Conservation (phyloP, 1,139 yeast genomes). For the Suhomyces anneliseae region DNA sequence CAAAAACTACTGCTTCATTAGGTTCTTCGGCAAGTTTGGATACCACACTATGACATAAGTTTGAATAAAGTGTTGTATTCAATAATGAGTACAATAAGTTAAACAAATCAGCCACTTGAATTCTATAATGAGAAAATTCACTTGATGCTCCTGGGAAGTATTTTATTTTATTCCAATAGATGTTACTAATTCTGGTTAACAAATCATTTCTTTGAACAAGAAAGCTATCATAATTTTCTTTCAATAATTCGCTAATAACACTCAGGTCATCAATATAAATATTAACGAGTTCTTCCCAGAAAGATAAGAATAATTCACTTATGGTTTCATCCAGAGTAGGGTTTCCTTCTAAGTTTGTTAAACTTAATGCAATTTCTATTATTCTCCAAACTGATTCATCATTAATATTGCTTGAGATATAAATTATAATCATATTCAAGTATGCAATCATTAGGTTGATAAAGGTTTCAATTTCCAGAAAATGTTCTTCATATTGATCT, state of each 20-base stretch:
- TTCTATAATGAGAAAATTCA: slow-evolving; percentile 67
- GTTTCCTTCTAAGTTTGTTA: slow-evolving; percentile 60
- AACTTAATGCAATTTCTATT: slow-evolving; percentile 49
- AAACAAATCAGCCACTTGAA: slow-evolving; percentile 73
- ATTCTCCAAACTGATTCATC: slow-evolving; percentile 39
- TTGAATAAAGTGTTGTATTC: slow-evolving; percentile 50
- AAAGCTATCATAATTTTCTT: slow-evolving; percentile 23
- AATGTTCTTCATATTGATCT: slow-evolving; percentile 32
- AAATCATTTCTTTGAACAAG: slow-evolving; percentile 33
- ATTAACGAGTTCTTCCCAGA: slow-evolving; percentile 80
- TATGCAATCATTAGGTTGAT: slow-evolving; percentile 53
- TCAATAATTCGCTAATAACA: slow-evolving; percentile 32
- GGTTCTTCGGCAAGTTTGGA: not conserved
- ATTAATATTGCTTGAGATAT: slow-evolving; percentile 47
- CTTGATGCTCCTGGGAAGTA: slow-evolving; percentile 20
- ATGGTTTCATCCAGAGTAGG: slow-evolving; percentile 69
- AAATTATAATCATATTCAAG: slow-evolving; percentile 52
- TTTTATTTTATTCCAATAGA: slow-evolving; percentile 65
- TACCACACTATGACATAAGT: slow-evolving; percentile 9
- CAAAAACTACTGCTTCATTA: slow-evolving; percentile 15
- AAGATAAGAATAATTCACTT: slow-evolving; percentile 67
- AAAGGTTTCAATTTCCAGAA: slow-evolving; percentile 47
- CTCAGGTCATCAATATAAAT: slow-evolving; percentile 58
- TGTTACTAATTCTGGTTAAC: slow-evolving; percentile 47
- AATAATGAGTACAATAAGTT: slow-evolving; percentile 68